These are phyloP conservation scores for Ustanciosporium gigantosporum DNA, from an alignment of 1,284 basidiomycete species.

Conservation along the genomic window DNA sequence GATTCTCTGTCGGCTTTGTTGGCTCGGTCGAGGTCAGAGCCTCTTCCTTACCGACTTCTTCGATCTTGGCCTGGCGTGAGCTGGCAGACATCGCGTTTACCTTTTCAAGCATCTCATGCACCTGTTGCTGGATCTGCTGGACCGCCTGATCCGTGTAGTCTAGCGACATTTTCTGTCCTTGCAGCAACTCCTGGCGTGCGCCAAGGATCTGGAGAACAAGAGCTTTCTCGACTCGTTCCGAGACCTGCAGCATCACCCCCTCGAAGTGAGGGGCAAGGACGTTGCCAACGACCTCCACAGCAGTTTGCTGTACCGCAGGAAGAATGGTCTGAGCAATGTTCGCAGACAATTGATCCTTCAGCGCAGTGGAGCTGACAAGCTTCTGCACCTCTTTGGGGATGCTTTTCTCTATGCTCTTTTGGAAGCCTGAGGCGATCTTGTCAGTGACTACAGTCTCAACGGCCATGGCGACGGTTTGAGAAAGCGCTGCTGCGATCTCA, in stretches of 20 bases:
- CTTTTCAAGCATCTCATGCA: conserved; percentile 4
- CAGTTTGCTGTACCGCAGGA: conserved; percentile 38
- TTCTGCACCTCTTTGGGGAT: conserved; percentile 31
- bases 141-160: conserved; percentile 12
- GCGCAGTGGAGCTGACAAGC: conserved; percentile 22
- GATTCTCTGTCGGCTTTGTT: too few species aligned
- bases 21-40: too few species aligned
- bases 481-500: conserved; percentile 5
- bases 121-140: conserved; percentile 4
- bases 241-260: conserved; percentile 26
- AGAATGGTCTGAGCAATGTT: conserved; percentile 34
- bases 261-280: conserved; percentile 44
- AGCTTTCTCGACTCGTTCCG: too few species aligned
- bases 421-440: conserved; percentile 7
- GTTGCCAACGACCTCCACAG: conserved; percentile 34
- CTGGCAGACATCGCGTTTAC: conserved; percentile 3
- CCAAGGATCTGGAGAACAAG: too few species aligned
- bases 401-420: conserved; percentile 6
- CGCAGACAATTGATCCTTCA: conserved; percentile 25
- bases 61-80: not conserved
- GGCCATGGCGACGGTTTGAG: conserved; percentile 5
- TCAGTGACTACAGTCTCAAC: conserved; percentile 11
- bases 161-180: conserved; percentile 24
- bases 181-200: too few species aligned
- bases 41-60: too few species aligned